Conservation (phyloP, 2,329 filamentous ascomycete species). For the Curvularia eragrostidis region DNA sequence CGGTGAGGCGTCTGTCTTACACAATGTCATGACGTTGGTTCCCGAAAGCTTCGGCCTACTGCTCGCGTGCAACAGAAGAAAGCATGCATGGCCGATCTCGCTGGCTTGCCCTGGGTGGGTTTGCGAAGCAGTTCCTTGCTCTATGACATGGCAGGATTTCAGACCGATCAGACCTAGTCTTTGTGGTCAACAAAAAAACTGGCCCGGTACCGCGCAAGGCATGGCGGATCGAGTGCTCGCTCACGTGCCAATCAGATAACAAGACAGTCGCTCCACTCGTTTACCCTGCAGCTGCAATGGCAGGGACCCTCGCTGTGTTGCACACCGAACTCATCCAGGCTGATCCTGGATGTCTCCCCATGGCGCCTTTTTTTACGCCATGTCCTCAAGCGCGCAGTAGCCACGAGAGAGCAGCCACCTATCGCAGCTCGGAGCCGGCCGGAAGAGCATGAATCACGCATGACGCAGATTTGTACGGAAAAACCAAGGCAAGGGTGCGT, state of each 20-base stretch:
- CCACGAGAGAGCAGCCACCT: slow-evolving; percentile 10
- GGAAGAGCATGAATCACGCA: slow-evolving; percentile 24
- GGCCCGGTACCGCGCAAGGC: slow-evolving; percentile 11
- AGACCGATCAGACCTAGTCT: neutral
- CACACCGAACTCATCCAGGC: slow-evolving; percentile 14
- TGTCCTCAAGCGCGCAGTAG: slow-evolving; percentile 4
- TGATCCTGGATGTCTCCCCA: slow-evolving; percentile 12
- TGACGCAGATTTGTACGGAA: slow-evolving; percentile 22
- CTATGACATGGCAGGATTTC: neutral
- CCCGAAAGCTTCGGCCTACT: slow-evolving; percentile 5
- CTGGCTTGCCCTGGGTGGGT: neutral
- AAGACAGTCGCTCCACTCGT: slow-evolving; percentile 4
- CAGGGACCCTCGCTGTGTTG: slow-evolving; percentile 12
- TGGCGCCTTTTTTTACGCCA: slow-evolving; percentile 7
- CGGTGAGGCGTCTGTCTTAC: slow-evolving; percentile 12
- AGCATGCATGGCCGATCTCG: slow-evolving; percentile 3
- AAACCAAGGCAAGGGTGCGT: slow-evolving; percentile 10
- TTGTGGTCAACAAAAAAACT: slow-evolving; percentile 1
- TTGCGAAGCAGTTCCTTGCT: neutral
- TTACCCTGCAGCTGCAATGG: slow-evolving; percentile 19
- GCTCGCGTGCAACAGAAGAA: slow-evolving; percentile 6
- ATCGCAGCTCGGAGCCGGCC: slow-evolving; percentile 28
- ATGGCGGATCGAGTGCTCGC: slow-evolving; percentile 4
- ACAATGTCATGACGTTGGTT: slow-evolving; percentile 7
- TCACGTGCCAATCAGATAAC: neutral